Percentiles rank a stretch among this genome's conserved stretches.
phyloP scores from a whole-genome alignment of 805 yeast species.

The Pichia sporocuriosa region DNA sequence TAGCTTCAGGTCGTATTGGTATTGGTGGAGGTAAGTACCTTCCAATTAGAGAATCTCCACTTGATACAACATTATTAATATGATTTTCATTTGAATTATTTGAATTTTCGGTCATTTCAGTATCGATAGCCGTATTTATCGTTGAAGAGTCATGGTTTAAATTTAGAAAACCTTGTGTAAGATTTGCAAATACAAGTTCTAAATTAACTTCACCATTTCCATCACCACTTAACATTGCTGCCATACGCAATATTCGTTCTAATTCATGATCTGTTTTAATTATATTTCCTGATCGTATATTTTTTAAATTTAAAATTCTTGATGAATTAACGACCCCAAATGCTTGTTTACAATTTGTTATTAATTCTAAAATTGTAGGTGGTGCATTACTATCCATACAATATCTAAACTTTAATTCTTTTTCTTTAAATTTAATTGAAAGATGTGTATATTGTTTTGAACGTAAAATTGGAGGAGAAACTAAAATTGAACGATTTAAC shows the following conservation, averaged over 20 bases:
- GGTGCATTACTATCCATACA: slow-evolving; percentile 63
- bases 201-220: slow-evolving; percentile 31
- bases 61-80: not conserved
- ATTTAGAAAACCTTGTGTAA: slow-evolving; percentile 24
- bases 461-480: slow-evolving; percentile 11
- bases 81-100: not conserved
- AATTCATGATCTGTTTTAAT: slow-evolving; percentile 42
- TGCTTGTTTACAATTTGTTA: slow-evolving; percentile 69
- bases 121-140: not conserved
- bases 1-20: slow-evolving; percentile 10
- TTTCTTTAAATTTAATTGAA: slow-evolving; percentile 44
- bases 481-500: not conserved
- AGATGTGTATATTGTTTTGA: slow-evolving; percentile 30
- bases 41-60: slow-evolving; percentile 5
- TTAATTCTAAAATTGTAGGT: slow-evolving; percentile 71
- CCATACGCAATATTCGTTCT: slow-evolving; percentile 35
- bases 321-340: slow-evolving; percentile 46
- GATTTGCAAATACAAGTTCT: slow-evolving; percentile 31
- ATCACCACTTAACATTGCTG: slow-evolving; percentile 15
- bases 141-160: slow-evolving; percentile 21
- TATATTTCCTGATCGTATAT: slow-evolving; percentile 25
- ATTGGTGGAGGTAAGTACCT: slow-evolving; percentile 15
- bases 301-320: slow-evolving; percentile 31
- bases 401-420: slow-evolving; percentile 57
- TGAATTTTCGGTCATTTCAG: not conserved